phyloP scores from a whole-genome alignment of 1,284 basidiomycete species.

The Farysia itapuensis region DNA sequence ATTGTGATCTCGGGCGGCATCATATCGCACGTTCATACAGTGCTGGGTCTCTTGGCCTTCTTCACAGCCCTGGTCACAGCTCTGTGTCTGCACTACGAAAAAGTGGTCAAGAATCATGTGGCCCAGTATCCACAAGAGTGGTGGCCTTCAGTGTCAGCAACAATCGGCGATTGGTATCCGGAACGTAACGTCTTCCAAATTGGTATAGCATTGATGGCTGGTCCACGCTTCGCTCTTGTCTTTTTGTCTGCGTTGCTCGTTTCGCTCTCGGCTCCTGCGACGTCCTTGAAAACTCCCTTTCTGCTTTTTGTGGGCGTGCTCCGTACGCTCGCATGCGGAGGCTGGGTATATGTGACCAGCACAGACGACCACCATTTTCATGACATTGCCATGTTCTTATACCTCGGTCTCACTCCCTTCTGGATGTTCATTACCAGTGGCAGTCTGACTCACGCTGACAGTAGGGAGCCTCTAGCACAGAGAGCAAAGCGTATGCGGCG shows the following conservation, averaged over 20 bases:
- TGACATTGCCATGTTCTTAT: conserved; percentile 81
- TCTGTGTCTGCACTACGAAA: conserved; percentile 74
- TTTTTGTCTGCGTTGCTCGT: conserved; percentile 66
- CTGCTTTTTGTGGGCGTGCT: conserved; percentile 71
- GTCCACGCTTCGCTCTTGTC: conserved; percentile 78
- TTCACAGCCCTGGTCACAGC: conserved; percentile 71
- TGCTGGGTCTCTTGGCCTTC: conserved; percentile 74
- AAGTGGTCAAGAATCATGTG: conserved; percentile 84
- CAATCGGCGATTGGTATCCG: conserved; percentile 83
- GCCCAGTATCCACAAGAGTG: conserved; percentile 82
- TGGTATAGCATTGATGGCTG: conserved; percentile 72
- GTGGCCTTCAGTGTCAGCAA: conserved; percentile 90
- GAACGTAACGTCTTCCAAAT: conserved; percentile 87
- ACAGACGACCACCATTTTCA: conserved; percentile 78
- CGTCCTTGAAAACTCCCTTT: conserved; percentile 16
- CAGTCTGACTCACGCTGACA: conserved; percentile 25
- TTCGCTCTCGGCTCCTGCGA: conserved; percentile 24
- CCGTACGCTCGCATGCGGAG: conserved; percentile 80
- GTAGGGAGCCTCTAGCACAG: conserved; percentile 4
- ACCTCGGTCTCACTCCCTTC: conserved; percentile 58
- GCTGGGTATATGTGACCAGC: conserved; percentile 88
- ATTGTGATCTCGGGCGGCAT: conserved; percentile 40
- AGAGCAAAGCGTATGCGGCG: conserved; percentile 40
- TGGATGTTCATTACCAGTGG: conserved; percentile 71
- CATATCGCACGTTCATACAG: conserved; percentile 67